Base-by-base conservation (phyloP, 2,329 filamentous ascomycete genomes). In the Penicillium sp. region DNA sequence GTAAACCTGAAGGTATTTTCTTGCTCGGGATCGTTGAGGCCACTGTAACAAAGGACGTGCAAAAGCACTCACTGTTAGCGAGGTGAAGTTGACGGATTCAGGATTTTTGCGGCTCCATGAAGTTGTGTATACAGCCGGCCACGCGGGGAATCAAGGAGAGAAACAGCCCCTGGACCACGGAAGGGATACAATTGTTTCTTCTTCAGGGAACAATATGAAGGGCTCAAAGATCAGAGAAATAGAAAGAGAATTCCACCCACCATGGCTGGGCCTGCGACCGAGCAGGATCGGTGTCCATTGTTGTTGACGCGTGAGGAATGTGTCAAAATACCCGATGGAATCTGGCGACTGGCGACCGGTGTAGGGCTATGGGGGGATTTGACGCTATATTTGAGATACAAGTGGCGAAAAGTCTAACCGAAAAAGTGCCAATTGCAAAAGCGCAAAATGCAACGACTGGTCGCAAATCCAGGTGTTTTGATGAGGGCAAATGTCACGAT, bases 1-100 rank as follows among this genome's bases (percentile, higher is more conserved):
- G 74, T 76, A 49, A 77, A 76, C 18, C 65, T 63, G 54, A 71
- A 72, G 22, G 62, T 58, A 27, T 61, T 60, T n/a, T 67, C 64
- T 39, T 53, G 31, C 2, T 36, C 28, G 27, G 57, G 45, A 3
- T 54, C 47, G 46, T 50, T 13, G 16, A 46, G 24, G 35, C 31
- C 53, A 50, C 54, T 62, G 27, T 41, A 25, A 48, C 9, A 18
- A 22, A 30, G n/a, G 10, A 41, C 25, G 50, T 47, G 46, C 50
- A 27, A 38, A 27, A 22, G 42, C 48, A 42, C 44, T 38, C 49
- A 33, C 28, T 31, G 44, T 63, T 55, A 64, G 54, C 44, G 43
- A 51, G 18, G 20, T 44, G 24, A 31, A 41, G 14, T 45, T 9
- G 44, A 22, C 27, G 16, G 28, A 13, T n/a, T 18, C 5, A 18